Percentiles rank a stretch among this genome's conserved stretches.
These are phyloP conservation scores for Dendrobium huoshanense DNA, from an alignment of 106 monocot species.

Conservation along the genomic window DNA sequence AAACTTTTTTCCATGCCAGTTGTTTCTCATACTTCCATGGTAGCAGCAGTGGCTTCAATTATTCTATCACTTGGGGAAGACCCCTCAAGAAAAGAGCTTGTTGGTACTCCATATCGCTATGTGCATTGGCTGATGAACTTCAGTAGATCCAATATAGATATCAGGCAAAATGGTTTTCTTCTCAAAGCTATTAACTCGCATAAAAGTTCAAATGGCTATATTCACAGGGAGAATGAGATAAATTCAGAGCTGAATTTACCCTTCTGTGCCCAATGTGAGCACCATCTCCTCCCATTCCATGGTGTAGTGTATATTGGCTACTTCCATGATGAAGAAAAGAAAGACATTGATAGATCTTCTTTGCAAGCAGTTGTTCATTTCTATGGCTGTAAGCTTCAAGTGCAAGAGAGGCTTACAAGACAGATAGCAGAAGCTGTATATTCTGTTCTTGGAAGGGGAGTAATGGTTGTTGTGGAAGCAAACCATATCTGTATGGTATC, in stretches of 20 bases:
- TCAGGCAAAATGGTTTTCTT: conserved; percentile 32
- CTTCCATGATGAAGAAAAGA: conserved; percentile 19
- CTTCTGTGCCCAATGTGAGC: conserved; percentile 89
- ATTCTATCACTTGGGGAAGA: conserved; percentile 70
- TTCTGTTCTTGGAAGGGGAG: conserved; percentile 33
- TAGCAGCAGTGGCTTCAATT: conserved; percentile 54
- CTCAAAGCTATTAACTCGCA: neutral
- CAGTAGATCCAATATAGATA: conserved; percentile 44
- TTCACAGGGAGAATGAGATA: conserved; percentile 10
- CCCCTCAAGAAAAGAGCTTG: conserved; percentile 65
- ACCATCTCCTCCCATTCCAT: conserved; percentile 86
- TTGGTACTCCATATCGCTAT: conserved; percentile 75
- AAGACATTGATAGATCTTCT: conserved; percentile 34
- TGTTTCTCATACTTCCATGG: conserved; percentile 37
- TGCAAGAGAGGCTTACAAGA: conserved; percentile 88
- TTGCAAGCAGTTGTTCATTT: conserved; percentile 66
- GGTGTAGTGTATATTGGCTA: conserved; percentile 84
- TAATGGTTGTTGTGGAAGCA: conserved; percentile 92
- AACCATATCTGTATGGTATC: conserved; percentile 91
- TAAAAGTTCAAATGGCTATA: conserved; percentile 2
- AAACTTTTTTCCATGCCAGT: conserved; percentile 8
- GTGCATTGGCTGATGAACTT: conserved; percentile 88
- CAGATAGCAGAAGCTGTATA: conserved; percentile 80
- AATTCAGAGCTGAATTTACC: conserved; percentile 61
- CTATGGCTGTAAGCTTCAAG: conserved; percentile 78